A percentile compares a stretch with the other conserved stretches of the same genome.
phyloP scores from a whole-genome alignment of 768 basidiomycete species.

The Lactarius akahatsu region DNA sequence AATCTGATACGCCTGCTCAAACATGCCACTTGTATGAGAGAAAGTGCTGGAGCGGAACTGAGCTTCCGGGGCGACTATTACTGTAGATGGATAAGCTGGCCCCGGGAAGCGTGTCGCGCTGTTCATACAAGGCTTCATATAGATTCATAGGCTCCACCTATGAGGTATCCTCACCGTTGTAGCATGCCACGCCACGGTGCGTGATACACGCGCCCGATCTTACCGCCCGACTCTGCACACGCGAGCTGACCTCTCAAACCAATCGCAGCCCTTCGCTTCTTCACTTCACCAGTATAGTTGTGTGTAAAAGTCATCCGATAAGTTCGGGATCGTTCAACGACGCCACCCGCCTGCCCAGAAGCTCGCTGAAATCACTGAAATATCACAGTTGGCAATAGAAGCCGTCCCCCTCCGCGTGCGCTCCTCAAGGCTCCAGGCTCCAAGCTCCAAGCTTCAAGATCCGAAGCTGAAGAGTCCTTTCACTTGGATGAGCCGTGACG shows the following conservation, averaged over 20 bases:
- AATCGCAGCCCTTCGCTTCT: neutral
- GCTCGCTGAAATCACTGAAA: neutral
- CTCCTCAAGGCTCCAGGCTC: neutral
- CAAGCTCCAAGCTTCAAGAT: neutral
- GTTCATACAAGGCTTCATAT: neutral
- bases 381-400: neutral
- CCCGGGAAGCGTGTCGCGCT: neutral
- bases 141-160: neutral
- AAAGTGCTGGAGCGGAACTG: neutral
- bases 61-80: neutral
- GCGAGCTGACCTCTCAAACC: neutral
- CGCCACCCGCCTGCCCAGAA: neutral
- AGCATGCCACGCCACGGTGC: constrained; percentile 2
- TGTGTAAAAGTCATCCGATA: neutral
- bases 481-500: neutral
- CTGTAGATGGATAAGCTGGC: neutral
- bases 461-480: neutral
- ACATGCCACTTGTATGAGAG: neutral
- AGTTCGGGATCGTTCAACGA: neutral
- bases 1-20: neutral
- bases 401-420: neutral
- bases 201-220: neutral
- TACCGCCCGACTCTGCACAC: neutral
- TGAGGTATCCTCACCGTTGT: neutral
- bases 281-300: neutral